A percentile compares a stretch with the other conserved stretches of the same genome.
Evolutionary conservation across 2,329 filamentous ascomycete species (phyloP).

Genomic region (Gaeumannomyces sp.): DNA sequence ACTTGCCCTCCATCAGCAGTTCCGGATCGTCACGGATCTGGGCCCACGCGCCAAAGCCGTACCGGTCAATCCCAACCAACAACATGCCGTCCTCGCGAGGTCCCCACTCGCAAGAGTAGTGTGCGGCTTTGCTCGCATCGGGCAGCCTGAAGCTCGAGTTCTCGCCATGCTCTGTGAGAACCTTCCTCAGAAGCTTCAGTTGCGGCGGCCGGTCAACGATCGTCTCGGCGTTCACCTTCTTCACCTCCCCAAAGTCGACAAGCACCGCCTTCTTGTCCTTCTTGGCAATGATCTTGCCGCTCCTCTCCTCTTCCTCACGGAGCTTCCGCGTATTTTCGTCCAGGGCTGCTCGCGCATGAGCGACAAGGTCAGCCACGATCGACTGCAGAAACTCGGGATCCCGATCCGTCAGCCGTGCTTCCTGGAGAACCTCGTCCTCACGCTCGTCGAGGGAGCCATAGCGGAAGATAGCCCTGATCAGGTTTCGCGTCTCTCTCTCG

Average conservation of each 20-base stretch:
- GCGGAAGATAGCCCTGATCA: constrained; percentile 84
- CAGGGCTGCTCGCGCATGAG: constrained; percentile 50
- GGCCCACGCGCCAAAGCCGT: constrained; percentile 93
- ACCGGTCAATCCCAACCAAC: constrained; percentile 82
- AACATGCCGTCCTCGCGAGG: constrained; percentile 95
- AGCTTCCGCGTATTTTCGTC: constrained; percentile 65
- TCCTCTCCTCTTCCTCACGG: constrained; percentile 73
- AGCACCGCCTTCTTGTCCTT: constrained; percentile 97
- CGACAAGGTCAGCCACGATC: constrained; percentile 69
- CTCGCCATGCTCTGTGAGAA: constrained; percentile 61
- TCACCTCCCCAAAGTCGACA: constrained; percentile 89
- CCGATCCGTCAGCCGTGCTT: constrained; percentile 77
- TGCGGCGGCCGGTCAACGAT: constrained; percentile 87
- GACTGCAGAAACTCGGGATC: constrained; percentile 73
- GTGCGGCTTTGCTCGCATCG: constrained; percentile 86
- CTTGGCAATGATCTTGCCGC: constrained; percentile 79
- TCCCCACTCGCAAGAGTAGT: constrained; percentile 89
- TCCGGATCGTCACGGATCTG: constrained; percentile 90
- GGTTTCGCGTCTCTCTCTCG: constrained; percentile 87
- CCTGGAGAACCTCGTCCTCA: constrained; percentile 77
- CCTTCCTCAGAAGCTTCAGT: constrained; percentile 74
- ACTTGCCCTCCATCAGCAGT: constrained; percentile 79
- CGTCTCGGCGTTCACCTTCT: constrained; percentile 93
- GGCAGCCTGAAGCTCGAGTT: constrained; percentile 77
- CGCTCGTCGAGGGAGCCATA: constrained; percentile 89